Evolutionary conservation across 139 green algal genomes (phyloP).

Genomic region (Asterochloris sp.): DNA sequence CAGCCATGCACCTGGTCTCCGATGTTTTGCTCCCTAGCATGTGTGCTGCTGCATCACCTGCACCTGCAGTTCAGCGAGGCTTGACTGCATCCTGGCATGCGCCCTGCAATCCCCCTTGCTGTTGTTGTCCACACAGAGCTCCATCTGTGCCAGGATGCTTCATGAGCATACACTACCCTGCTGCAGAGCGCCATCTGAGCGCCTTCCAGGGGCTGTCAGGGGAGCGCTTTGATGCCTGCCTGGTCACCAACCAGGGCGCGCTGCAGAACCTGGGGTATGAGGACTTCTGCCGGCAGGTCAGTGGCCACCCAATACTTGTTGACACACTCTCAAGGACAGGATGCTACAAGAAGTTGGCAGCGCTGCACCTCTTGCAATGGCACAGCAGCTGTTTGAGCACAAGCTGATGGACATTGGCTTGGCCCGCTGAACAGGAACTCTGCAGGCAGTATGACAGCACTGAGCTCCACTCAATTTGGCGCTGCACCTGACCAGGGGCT

Average conservation of each 20-base stretch:
- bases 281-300: constrained; percentile 7
- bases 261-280: constrained; percentile 7
- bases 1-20: too few species aligned
- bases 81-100: neutral
- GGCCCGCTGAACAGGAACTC: too few species aligned
- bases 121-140: neutral
- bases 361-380: too few species aligned
- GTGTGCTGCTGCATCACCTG: neutral
- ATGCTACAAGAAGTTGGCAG: too few species aligned
- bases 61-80: neutral
- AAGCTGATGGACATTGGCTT: too few species aligned
- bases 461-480: too few species aligned
- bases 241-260: neutral
- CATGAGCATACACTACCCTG: neutral
- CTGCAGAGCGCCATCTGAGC: constrained; percentile 4
- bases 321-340: too few species aligned
- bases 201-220: neutral
- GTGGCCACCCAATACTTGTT: too few species aligned
- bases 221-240: neutral
- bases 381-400: too few species aligned
- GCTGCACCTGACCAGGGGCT: too few species aligned
- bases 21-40: too few species aligned
- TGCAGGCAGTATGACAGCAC: too few species aligned
- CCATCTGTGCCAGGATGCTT: neutral
- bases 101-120: neutral